Conservation (phyloP, 208 protist genomes). For the Naegleria gruberi region DNA sequence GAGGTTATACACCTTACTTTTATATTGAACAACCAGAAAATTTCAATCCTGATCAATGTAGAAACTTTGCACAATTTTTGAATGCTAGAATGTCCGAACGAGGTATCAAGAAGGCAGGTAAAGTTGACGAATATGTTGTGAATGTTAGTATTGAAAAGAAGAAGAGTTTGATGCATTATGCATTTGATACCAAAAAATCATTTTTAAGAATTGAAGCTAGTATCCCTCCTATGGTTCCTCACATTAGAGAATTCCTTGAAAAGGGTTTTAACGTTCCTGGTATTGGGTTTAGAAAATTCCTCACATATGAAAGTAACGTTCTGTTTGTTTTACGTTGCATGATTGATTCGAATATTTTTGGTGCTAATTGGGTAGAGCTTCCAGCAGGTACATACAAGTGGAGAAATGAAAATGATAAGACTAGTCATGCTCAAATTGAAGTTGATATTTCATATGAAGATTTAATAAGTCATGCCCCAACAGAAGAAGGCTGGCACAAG, state of each 20-base stretch:
- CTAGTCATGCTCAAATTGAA: constrained; percentile 66
- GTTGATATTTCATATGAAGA: constrained; percentile 57
- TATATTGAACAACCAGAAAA: constrained; percentile 39
- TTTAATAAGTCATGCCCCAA: constrained; percentile 36
- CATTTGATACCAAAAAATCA: not conserved
- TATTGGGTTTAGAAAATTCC: constrained; percentile 46
- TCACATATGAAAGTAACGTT: constrained; percentile 97
- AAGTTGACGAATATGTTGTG: not conserved
- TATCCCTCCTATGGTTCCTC: not conserved
- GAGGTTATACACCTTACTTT: constrained; percentile 61
- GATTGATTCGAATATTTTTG: constrained; percentile 90
- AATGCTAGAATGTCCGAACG: not conserved
- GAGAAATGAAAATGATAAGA: constrained; percentile 21
- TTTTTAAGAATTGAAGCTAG: constrained; percentile 12
- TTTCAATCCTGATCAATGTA: constrained; percentile 24
- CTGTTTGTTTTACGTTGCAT: constrained; percentile 96
- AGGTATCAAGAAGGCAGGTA: not conserved
- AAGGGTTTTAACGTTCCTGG: not conserved
- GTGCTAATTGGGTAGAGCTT: constrained; percentile 86
- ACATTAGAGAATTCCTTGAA: not conserved
- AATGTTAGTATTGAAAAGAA: not conserved
- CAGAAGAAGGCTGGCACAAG: constrained; percentile 69
- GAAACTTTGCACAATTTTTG: constrained; percentile 8
- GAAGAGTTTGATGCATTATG: not conserved
- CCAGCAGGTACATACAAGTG: constrained; percentile 51